These are phyloP conservation scores for Candida maesae DNA, from an alignment of 805 yeast genomes.

Conservation along the genomic window DNA sequence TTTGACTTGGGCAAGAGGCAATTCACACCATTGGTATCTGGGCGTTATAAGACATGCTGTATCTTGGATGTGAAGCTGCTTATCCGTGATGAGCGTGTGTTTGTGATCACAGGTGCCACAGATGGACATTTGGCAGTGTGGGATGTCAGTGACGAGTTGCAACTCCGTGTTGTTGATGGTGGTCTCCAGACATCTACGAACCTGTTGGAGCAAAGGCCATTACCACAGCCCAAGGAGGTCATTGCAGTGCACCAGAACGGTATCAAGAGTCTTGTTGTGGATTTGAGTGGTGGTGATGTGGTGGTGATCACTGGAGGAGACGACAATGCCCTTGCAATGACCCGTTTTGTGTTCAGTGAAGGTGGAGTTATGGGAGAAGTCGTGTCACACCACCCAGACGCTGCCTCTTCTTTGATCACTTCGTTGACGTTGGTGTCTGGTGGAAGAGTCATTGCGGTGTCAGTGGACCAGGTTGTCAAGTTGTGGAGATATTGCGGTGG, in stretches of 20 bases:
- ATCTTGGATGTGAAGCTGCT: constrained; percentile 58
- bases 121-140: constrained; percentile 76
- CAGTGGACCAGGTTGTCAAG: constrained; percentile 80
- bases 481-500: constrained; percentile 47
- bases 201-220: not conserved
- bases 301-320: constrained; percentile 82
- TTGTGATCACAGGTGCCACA: constrained; percentile 63
- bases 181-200: constrained; percentile 4
- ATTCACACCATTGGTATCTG: constrained; percentile 44
- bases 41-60: constrained; percentile 71
- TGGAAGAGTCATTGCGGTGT: constrained; percentile 49
- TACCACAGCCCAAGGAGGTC: constrained; percentile 32
- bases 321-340: constrained; percentile 67
- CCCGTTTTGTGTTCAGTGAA: constrained; percentile 31
- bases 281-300: constrained; percentile 18
- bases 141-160: constrained; percentile 38
- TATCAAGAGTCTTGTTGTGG: constrained; percentile 54
- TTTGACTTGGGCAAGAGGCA: constrained; percentile 35
- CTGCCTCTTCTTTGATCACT: constrained; percentile 88
- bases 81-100: constrained; percentile 25
- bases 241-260: constrained; percentile 81
- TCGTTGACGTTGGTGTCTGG: constrained; percentile 41
- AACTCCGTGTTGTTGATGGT: constrained; percentile 15
- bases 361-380: constrained; percentile 25
- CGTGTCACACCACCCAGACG: constrained; percentile 40